Percentiles rank a stretch among this genome's conserved stretches.
phyloP scores from a whole-genome alignment of 768 basidiomycete genomes.

The Tricholoma saponaceum region DNA sequence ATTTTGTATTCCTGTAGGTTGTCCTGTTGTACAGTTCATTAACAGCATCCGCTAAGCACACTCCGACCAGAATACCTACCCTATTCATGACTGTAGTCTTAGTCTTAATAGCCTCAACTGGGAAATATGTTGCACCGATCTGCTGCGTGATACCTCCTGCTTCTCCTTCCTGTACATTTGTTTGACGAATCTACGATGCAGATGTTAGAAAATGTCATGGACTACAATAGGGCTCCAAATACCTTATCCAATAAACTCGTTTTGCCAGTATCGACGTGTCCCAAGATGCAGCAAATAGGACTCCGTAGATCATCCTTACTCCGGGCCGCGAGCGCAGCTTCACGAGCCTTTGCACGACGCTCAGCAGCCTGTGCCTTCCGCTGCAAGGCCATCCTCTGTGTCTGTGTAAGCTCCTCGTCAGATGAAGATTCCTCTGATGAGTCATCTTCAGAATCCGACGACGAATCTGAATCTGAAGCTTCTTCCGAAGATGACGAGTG shows the following conservation, averaged over 20 bases:
- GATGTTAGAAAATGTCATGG: constrained; percentile 5
- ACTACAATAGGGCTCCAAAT: background rate
- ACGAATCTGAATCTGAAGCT: constrained; percentile 41
- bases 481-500: constrained; percentile 31
- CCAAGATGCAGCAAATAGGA: constrained; percentile 98
- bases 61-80: constrained; percentile 29
- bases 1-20: constrained; percentile 90
- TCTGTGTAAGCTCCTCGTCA: constrained; percentile 63
- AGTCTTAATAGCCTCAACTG: constrained; percentile 86
- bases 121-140: constrained; percentile 99
- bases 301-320: constrained; percentile 89
- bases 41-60: background rate
- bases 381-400: constrained; percentile 65
- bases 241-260: constrained; percentile 98
- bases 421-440: constrained; percentile 44
- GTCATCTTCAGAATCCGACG: constrained; percentile 46
- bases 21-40: constrained; percentile 41
- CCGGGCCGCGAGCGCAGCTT: constrained; percentile 80
- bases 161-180: constrained; percentile 98
- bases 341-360: constrained; percentile 72
- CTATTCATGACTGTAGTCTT: constrained; percentile 95
- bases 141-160: constrained; percentile 99
- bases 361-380: constrained; percentile 83
- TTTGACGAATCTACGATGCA: constrained; percentile 85
- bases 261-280: constrained; percentile 99